A percentile compares a stretch with the other conserved stretches of the same genome.
These are phyloP conservation scores for Podospora anserina DNA, from an alignment of 495 filamentous ascomycete genomes.

Conservation along the genomic window DNA sequence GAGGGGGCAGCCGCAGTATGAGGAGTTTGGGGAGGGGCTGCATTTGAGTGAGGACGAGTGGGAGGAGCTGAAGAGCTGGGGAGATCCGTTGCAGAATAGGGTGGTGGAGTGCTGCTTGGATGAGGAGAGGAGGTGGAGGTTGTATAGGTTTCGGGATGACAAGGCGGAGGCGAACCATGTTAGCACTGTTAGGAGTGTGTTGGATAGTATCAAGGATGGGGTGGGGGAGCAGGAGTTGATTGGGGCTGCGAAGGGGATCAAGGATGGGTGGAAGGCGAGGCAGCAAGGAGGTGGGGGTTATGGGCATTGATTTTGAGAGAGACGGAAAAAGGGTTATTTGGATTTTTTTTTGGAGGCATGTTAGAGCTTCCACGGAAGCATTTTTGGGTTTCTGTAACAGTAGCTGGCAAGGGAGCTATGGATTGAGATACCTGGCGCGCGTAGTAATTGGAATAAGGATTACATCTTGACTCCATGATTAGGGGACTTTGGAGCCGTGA, in stretches of 20 bases:
- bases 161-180: slow-evolving; percentile 89
- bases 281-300: neutral
- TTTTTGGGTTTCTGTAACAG: neutral
- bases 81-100: slow-evolving; percentile 69
- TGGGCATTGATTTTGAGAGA: slow-evolving; percentile 1
- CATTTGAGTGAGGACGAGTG: slow-evolving; percentile 73
- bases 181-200: slow-evolving; percentile 70
- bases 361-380: neutral
- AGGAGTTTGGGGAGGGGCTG: slow-evolving; percentile 57
- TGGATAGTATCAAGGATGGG: slow-evolving; percentile 78
- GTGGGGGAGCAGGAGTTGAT: slow-evolving; percentile 55
- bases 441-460: neutral
- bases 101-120: slow-evolving; percentile 89
- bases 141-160: slow-evolving; percentile 83
- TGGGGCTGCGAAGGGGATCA: slow-evolving; percentile 59
- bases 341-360: neutral
- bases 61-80: slow-evolving; percentile 69
- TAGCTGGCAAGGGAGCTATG: neutral
- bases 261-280: slow-evolving; percentile 64
- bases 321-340: neutral
- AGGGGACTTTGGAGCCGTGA: too few relatives aligned
- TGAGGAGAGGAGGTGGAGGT: slow-evolving; percentile 68
- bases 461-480: too few relatives aligned
- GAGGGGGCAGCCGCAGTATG: slow-evolving; percentile 53
- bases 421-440: neutral